Conservation (phyloP, 345 rosid genomes). For the Psidium friedrichsthalianum region DNA sequence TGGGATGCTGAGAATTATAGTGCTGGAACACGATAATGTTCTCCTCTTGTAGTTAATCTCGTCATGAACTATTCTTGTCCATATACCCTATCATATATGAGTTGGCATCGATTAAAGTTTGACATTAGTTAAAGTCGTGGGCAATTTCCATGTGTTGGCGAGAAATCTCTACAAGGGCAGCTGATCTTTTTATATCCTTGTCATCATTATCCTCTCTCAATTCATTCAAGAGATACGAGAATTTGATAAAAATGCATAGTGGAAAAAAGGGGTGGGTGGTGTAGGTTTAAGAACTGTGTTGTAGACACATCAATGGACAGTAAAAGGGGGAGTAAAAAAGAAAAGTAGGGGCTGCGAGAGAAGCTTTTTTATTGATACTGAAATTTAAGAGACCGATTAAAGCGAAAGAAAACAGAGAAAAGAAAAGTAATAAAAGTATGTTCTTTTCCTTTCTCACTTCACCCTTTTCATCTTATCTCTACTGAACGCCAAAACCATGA, state of each 20-base stretch:
- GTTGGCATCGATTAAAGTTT: not conserved
- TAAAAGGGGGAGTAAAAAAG: not conserved
- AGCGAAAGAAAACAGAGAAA: not conserved
- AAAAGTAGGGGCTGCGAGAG: not conserved
- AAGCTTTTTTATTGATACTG: not conserved
- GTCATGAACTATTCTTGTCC: not conserved
- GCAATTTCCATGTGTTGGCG: not conserved
- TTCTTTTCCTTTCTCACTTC: not conserved
- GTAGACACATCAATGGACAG: conserved; percentile 1
- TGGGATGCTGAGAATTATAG: not conserved
- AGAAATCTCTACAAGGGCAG: not conserved
- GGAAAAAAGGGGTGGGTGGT: not conserved
- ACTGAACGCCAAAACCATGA: not conserved
- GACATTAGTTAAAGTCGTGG: not conserved
- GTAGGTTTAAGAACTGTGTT: not conserved
- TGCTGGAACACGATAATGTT: not conserved
- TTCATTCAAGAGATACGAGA: not conserved
- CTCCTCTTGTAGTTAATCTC: not conserved
- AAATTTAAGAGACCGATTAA: conserved; percentile 1
- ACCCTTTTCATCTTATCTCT: not conserved
- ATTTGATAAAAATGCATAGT: not conserved
- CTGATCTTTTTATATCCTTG: not conserved
- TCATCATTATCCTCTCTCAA: not conserved
- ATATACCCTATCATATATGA: not conserved
- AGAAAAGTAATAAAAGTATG: not conserved